phyloP scores from a whole-genome alignment of 768 basidiomycete species.

The Tubosaeta sp. region DNA sequence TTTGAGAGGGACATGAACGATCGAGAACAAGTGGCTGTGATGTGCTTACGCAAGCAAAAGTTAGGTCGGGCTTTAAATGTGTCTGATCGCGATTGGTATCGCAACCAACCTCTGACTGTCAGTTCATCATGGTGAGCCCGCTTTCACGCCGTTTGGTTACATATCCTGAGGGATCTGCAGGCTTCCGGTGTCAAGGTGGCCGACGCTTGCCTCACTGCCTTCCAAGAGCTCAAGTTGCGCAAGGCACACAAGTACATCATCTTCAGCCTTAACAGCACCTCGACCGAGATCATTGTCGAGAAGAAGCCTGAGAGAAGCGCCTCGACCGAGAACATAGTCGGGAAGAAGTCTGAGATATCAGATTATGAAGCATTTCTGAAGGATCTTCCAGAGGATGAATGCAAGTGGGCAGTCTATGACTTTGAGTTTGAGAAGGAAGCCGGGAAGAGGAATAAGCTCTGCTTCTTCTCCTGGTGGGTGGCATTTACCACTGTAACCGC shows the following conservation, averaged over 20 bases:
- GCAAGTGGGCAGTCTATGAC: slow-evolving; percentile 90
- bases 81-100: slow-evolving; percentile 25
- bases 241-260: slow-evolving; percentile 84
- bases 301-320: too few relatives aligned
- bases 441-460: slow-evolving; percentile 81
- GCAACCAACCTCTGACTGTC: slow-evolving; percentile 19
- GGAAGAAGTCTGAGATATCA: too few relatives aligned
- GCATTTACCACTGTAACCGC: background rate
- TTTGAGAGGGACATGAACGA: slow-evolving; percentile 61
- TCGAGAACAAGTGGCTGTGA: background rate
- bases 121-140: slow-evolving; percentile 29
- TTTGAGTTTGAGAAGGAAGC: slow-evolving; percentile 70
- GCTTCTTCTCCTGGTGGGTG: slow-evolving; percentile 83
- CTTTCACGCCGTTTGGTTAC: background rate
- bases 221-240: slow-evolving; percentile 19
- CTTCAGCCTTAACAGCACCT: slow-evolving; percentile 56
- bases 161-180: slow-evolving; percentile 10
- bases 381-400: slow-evolving; percentile 68
- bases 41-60: slow-evolving; percentile 23
- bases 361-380: slow-evolving; percentile 71
- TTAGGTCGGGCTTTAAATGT: slow-evolving; percentile 19
- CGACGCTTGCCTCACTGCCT: slow-evolving; percentile 40
- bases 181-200: slow-evolving; percentile 45
- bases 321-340: slow-evolving; percentile 69
- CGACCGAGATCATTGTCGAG: slow-evolving; percentile 72